Base-by-base conservation (phyloP, 2,329 filamentous ascomycete species). In the Colletotrichum sp. region DNA sequence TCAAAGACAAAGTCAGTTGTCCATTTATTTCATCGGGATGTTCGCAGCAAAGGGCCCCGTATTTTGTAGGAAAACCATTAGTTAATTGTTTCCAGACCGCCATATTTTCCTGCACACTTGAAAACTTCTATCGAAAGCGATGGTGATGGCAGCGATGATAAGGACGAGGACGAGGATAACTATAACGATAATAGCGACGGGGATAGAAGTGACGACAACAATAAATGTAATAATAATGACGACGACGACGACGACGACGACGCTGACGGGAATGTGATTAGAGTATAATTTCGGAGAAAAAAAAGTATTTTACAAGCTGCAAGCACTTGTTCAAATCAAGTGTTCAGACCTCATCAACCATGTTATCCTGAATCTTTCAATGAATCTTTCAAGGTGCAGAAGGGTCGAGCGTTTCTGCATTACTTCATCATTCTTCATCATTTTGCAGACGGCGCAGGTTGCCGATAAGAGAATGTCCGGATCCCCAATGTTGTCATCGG, bases 81-180 rank as follows among this genome's bases (percentile, higher is more conserved):
- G 19, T 19, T 2, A 44, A 44, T 16, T 36, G 1, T 36, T 32
- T 32, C 30, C 4, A 32, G 30, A 32, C 30, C 1, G 30, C 30
- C 4, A 12, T 12, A 12, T 12, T 32, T 32, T 32, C 30, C 30
- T 32, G 11, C 2, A 11, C 30, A 32, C 30, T 12, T 12, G 2
- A 32, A 32, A 11, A 6, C 30, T 32, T 1, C 30, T 1, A 32
- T 32, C 30, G 30, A 32, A 32, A 32, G 12, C 30, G 2, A 32
- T 1, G 2, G 30, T 32, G 12, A 11, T 1, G 30, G 11, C 1
- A 32, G 30, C 30, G 30, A 32, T 32, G 2, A 32, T 0, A 2
- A 32, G 30, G 30, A 32, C 30, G 30, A 32, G 30, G 9, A 30
- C 30, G 30, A 30, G 9, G 30, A 32, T 32, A 32, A 32, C 30